Evolutionary conservation across 805 yeast species (phyloP), one percentile per base, ranked within the genome.

Genomic region (Hanseniaspora valbyensis): DNA sequence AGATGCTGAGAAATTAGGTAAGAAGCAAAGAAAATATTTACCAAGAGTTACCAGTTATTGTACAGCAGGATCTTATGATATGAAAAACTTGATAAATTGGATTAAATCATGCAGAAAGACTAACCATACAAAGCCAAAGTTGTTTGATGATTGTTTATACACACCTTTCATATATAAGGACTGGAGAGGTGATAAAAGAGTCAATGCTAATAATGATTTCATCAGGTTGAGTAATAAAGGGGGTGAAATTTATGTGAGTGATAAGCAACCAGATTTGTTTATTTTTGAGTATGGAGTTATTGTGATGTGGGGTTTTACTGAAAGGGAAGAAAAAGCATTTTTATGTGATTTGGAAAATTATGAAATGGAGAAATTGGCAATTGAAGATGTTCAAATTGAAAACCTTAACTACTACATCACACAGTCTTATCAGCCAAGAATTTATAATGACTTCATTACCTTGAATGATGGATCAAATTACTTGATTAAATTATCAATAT

Each of bases 1-100:
- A 56, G 97, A 90, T 69, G 97, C 98, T 0, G 96, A 89, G 62
- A 77, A 89, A 45, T 69, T 92, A 52, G 95, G 96, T 3, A 92
- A 89, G 63, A 66, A 67, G 32, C 72, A 71, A 55, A 69, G 97
- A 54, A 83, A 83, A 30, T 67, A 87, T 54, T 72, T 92, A 51
- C 97, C 98, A 2, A 71, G 98, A 54, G 96, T 89, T 1, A 90
- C 97, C 0, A 95, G 96, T 2, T 92, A 88, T 62, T 90, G 97
- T 66, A 90, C 97, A 0, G 88, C 96, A 25, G 89, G 96, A 28
- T 79, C 92, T 22, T 92, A 89, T 61, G 78, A 78, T 56, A 85
- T 92, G 95, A 77, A 83, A 57, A 96, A 88, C 44, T 69, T 92
- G 37, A 72, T 83, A 43, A 71, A 90, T 59, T 90, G 95, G 89